Evolutionary conservation across 257 asterid species (phyloP).

Genomic region (Mentha longifolia): DNA sequence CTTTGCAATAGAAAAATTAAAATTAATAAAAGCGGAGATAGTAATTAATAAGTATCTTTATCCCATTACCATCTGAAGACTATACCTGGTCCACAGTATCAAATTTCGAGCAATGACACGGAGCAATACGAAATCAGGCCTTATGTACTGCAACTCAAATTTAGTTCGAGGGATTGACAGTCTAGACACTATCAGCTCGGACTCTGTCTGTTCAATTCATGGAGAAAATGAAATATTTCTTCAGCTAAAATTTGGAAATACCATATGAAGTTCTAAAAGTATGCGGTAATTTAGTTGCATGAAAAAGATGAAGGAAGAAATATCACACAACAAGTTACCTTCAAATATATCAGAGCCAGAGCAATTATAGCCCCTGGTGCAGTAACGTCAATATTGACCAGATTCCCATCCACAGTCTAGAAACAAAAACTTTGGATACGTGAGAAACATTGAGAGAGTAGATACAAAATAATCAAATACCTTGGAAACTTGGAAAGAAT

Average conservation of each 20-base stretch:
- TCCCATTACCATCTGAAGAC: slow-evolving; percentile 32
- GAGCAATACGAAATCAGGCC: slow-evolving; percentile 95
- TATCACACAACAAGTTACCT: slow-evolving; percentile 55
- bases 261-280: slow-evolving; percentile 16
- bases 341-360: slow-evolving; percentile 81
- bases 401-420: slow-evolving; percentile 72
- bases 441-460: slow-evolving; percentile 30
- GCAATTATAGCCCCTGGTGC: slow-evolving; percentile 97
- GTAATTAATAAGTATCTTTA: not conserved
- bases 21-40: slow-evolving; percentile 20
- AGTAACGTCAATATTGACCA: slow-evolving; percentile 85
- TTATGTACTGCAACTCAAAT: slow-evolving; percentile 86
- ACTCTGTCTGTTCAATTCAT: slow-evolving; percentile 71
- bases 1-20: slow-evolving; percentile 45
- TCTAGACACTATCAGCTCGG: slow-evolving; percentile 78
- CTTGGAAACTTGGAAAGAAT: slow-evolving; percentile 19
- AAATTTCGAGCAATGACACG: slow-evolving; percentile 90
- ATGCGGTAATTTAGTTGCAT: slow-evolving; percentile 6
- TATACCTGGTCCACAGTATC: slow-evolving; percentile 94
- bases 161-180: slow-evolving; percentile 82
- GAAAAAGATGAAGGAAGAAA: slow-evolving; percentile 24
- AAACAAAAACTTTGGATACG: slow-evolving; percentile 29
- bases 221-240: slow-evolving; percentile 24
- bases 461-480: slow-evolving; percentile 15
- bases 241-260: slow-evolving; percentile 22